Evolutionary conservation across 1,284 basidiomycete genomes (phyloP).

Genomic region (Ustilago trichophora): DNA sequence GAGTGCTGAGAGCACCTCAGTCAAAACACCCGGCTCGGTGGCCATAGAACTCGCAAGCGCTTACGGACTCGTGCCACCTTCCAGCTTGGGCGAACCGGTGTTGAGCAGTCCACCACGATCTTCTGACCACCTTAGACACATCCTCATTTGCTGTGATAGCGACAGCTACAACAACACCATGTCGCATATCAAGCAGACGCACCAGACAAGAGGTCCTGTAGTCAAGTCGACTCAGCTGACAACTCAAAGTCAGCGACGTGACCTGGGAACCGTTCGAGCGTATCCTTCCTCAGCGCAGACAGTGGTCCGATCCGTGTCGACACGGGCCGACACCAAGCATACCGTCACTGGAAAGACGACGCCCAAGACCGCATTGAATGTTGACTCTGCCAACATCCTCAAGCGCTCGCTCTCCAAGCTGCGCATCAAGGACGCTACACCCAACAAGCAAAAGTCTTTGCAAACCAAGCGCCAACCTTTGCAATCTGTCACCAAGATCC

Average conservation of each 20-base stretch:
- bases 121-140: not conserved
- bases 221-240: conserved; percentile 12
- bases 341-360: not conserved
- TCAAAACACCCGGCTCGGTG: no score
- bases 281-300: not conserved
- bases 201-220: conserved; percentile 6
- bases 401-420: conserved; percentile 36
- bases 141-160: not conserved
- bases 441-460: conserved; percentile 1
- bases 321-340: conserved; percentile 13
- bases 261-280: not conserved
- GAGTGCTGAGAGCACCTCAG: no score
- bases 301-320: conserved; percentile 7
- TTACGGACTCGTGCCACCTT: no score
- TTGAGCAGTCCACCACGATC: not conserved
- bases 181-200: conserved; percentile 38
- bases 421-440: conserved; percentile 22
- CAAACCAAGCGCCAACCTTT: conserved; percentile 2
- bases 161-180: conserved; percentile 4
- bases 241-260: not conserved
- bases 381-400: conserved; percentile 11
- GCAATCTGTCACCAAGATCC: conserved; percentile 17
- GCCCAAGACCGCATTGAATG: not conserved
- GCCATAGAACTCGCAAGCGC: no score
- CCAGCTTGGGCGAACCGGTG: no score